Percentiles rank a stretch among this genome's conserved stretches.
Conservation (phyloP, 2,329 filamentous ascomycete genomes). For the Venturiaceae sp. region DNA sequence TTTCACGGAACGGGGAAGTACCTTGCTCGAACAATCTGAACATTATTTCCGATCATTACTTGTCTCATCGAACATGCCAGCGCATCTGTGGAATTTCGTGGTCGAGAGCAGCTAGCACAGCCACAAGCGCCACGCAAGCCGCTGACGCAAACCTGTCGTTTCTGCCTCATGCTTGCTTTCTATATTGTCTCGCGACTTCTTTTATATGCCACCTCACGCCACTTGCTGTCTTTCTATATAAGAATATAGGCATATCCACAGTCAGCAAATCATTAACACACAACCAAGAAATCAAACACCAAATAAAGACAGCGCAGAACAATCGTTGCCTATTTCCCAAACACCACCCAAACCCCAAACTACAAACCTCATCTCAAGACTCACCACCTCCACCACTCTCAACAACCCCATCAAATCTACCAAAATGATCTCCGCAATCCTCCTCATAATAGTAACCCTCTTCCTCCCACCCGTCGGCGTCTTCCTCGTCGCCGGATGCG, state of each 20-base stretch:
- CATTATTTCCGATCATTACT: too few relatives aligned
- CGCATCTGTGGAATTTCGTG: not conserved
- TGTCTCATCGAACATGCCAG: too few relatives aligned
- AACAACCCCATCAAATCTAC: not conserved
- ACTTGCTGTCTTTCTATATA: too few relatives aligned
- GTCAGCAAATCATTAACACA: not conserved
- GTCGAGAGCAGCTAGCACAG: not conserved
- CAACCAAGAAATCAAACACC: not conserved
- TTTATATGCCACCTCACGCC: not conserved
- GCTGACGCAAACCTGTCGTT: not conserved
- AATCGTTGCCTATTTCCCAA: not conserved
- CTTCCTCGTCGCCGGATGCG: constrained; percentile 38
- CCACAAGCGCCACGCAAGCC: not conserved
- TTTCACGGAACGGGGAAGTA: not conserved
- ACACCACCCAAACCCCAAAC: not conserved
- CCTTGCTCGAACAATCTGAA: too few relatives aligned
- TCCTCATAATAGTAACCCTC: constrained; percentile 35
- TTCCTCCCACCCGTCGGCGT: constrained; percentile 40
- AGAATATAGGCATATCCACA: not conserved
- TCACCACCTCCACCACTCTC: not conserved
- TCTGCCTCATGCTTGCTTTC: not conserved
- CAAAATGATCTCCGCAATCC: constrained; percentile 24
- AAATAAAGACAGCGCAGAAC: not conserved
- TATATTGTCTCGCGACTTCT: not conserved
- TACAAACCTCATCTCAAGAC: too few relatives aligned